Conservation (phyloP, 164 flowering plant genomes). For the Vitis riparia region DNA sequence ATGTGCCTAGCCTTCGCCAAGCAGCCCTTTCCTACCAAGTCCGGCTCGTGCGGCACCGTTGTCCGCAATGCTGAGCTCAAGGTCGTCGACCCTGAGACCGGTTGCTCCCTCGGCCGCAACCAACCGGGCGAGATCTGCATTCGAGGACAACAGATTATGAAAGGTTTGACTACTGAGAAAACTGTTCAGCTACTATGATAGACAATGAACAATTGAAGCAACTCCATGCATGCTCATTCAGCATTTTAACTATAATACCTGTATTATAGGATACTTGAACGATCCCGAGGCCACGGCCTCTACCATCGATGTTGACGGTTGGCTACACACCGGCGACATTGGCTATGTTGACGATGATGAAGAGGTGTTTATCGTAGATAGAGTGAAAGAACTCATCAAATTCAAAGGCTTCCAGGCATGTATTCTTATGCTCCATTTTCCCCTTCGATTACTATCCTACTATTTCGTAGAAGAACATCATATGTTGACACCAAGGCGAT, state of each 20-base stretch:
- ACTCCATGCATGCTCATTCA: no score
- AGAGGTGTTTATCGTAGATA: constrained; percentile 75
- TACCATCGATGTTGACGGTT: constrained; percentile 73
- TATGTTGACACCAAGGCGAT: no score
- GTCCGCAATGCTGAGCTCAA: constrained; percentile 79
- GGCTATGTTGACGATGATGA: constrained; percentile 81
- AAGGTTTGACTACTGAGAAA: constrained; percentile 38
- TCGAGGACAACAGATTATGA: constrained; percentile 71
- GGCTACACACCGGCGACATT: constrained; percentile 91
- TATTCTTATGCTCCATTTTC: neutral
- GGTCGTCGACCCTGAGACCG: constrained; percentile 64
- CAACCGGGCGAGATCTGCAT: constrained; percentile 84
- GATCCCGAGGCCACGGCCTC: constrained; percentile 57
- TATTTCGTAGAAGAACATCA: no score
- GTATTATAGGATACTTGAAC: constrained; percentile 58
- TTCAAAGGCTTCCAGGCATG: constrained; percentile 82
- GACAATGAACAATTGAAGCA: no score
- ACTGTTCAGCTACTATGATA: no score
- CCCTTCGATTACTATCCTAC: no score
- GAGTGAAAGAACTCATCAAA: constrained; percentile 85
- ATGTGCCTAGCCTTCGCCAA: constrained; percentile 77
- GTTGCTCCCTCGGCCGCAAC: constrained; percentile 49
- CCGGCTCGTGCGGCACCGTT: constrained; percentile 82
- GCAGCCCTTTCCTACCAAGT: constrained; percentile 55
- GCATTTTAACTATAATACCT: no score